Percentiles rank a stretch among this genome's conserved stretches.
phyloP scores from a whole-genome alignment of 2,329 filamentous ascomycete species.

The Alternaria incomplexa region DNA sequence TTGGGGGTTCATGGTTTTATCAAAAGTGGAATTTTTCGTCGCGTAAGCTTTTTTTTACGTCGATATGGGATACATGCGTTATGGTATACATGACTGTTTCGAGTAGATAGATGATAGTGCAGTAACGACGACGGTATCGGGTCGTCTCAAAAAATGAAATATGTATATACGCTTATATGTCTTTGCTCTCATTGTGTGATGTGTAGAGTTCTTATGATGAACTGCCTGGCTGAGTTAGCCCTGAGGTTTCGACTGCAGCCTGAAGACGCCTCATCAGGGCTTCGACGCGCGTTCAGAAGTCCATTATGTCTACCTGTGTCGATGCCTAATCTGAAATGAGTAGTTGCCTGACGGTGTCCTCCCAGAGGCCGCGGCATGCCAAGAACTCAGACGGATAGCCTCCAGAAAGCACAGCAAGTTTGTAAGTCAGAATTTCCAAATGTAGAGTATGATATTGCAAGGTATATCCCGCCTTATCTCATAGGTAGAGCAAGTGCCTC shows the following conservation, averaged over 20 bases:
- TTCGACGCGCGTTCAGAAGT: background rate
- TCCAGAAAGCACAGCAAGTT: background rate
- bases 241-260: background rate
- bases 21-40: slow-evolving; percentile 7
- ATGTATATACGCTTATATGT: background rate
- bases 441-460: slow-evolving; percentile 17
- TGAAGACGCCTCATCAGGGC: background rate
- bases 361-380: background rate
- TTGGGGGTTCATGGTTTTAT: slow-evolving; percentile 6
- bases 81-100: background rate
- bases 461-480: slow-evolving; percentile 15
- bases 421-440: background rate
- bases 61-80: slow-evolving; percentile 2
- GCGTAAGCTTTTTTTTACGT: background rate
- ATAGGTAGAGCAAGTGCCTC: slow-evolving; percentile 1
- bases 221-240: background rate
- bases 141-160: background rate
- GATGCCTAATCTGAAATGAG: background rate
- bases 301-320: background rate
- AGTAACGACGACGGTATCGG: background rate
- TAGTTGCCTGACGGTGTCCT: background rate
- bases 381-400: background rate
- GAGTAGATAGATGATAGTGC: background rate
- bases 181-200: no score
- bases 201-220: background rate